Base-by-base conservation (phyloP, 1,284 basidiomycete genomes). In the Phlebopus sp. region DNA sequence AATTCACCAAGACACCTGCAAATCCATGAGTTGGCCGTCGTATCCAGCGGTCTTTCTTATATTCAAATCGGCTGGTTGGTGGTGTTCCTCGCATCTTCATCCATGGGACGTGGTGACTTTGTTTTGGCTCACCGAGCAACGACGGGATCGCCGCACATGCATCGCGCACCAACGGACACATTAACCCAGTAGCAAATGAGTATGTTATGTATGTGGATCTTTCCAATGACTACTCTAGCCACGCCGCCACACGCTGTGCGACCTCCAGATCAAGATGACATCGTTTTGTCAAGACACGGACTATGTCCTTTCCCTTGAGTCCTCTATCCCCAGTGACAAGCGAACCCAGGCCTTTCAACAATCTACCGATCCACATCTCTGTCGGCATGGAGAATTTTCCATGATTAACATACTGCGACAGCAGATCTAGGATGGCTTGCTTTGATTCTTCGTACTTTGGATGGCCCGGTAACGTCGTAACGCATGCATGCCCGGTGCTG, bases 401-500 rank as follows among this genome's bases (percentile, higher is more conserved):
- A 2, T 44, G 6, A 17, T 17, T 15, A 31, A 5, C 9, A 15
- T 15, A 6, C 0, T 17, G 4, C n/a, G 17, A 17, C 1, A 49
- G 36, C 0, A 49, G 17, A 0, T 48, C 6, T 4, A 36, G 37
- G 8, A 49, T 17, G 3, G 1, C 50, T 42, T 21, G 53, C 13
- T 34, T 56, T 4, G 64, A 66, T 31, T 59, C 37, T 3, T 39
- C 8, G 31, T 64, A 60, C 27, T 46, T 59, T 38, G 9, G 13
- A 38, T 59, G 46, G 15, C 31, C 23, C 8, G 46, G 47, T 0
- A 53, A 37, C 5, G 66, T 65, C 0, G 71, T 73, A 38, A 74
- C 63, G 39, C 73, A 73, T 4, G 68, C 69, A 11, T 64, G 57
- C 9, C 60, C 64, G 0, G 51, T 50, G 2, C 62, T 54, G 3